Evolutionary conservation across 192 early-diverging fungal genomes (phyloP).

Genomic region (Entophlyctis helioformis): DNA sequence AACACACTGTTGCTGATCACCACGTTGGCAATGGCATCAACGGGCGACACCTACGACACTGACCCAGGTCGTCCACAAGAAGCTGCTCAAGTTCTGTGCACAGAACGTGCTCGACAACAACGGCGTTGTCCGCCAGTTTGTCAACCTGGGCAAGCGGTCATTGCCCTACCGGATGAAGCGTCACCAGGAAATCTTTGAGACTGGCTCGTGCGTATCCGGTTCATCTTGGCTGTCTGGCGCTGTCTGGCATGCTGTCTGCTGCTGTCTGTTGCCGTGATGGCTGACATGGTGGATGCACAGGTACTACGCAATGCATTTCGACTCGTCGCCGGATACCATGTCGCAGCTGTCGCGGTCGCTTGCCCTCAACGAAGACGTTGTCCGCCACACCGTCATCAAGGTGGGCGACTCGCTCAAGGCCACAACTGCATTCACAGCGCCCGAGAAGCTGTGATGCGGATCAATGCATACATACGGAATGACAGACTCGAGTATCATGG

Average conservation of each 20-base stretch:
- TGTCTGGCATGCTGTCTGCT: too few relatives aligned
- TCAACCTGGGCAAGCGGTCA: constrained; percentile 50
- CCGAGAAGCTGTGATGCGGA: too few relatives aligned
- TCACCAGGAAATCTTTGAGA: constrained; percentile 56
- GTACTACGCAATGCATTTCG: constrained; percentile 34
- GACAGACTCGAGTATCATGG: too few relatives aligned
- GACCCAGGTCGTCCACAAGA: too few relatives aligned
- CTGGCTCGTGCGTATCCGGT: constrained; percentile 18
- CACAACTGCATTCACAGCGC: too few relatives aligned
- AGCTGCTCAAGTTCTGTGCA: constrained; percentile 66
- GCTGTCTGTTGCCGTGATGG: too few relatives aligned
- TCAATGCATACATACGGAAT: too few relatives aligned
- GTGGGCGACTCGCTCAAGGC: constrained; percentile 16
- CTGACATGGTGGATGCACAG: too few relatives aligned
- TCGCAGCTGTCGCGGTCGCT: constrained; percentile 16
- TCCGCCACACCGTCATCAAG: constrained; percentile 35
- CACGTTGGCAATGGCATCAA: too few relatives aligned
- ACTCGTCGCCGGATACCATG: constrained; percentile 21
- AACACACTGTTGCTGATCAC: too few relatives aligned
- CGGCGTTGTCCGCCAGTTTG: constrained; percentile 78
- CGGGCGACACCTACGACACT: too few relatives aligned
- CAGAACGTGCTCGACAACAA: constrained; percentile 66
- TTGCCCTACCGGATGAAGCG: constrained; percentile 81
- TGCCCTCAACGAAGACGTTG: constrained; percentile 28
- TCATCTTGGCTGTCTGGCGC: too few relatives aligned